phyloP scores from a whole-genome alignment of 202 grass and related monocot genomes.

The Miscanthus sacchariflorus region DNA sequence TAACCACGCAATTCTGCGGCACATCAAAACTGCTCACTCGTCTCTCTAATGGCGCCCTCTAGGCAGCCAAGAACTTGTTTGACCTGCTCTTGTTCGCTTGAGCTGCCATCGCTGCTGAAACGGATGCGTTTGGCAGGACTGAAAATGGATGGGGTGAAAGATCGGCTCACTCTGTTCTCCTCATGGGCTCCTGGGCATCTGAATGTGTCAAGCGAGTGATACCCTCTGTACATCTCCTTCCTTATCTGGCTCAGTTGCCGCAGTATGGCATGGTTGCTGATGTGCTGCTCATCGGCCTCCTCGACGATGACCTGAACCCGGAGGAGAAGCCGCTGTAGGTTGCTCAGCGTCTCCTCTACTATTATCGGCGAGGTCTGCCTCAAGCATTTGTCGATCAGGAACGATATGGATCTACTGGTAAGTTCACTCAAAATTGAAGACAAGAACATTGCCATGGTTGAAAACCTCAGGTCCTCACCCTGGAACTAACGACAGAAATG shows the following conservation, averaged over 20 bases:
- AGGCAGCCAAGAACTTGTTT: neutral
- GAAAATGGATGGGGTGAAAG: neutral
- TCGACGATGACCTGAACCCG: neutral
- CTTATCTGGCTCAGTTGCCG: neutral
- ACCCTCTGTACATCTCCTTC: neutral
- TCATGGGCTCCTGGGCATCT: neutral
- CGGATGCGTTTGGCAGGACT: constrained; percentile 27
- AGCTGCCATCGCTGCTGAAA: neutral
- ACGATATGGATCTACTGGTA: too few species aligned
- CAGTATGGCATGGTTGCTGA: constrained; percentile 18
- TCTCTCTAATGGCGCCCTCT: neutral
- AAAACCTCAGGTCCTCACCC: neutral
- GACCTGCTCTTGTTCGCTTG: too few species aligned
- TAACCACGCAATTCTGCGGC: too few species aligned
- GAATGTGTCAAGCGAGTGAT: neutral
- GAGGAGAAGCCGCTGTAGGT: neutral
- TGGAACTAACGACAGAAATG: neutral
- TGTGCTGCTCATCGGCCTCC: neutral
- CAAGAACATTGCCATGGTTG: neutral
- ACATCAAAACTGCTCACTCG: neutral
- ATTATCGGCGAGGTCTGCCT: neutral
- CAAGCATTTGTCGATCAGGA: too few species aligned
- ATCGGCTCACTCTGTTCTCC: neutral
- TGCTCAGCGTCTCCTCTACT: neutral
- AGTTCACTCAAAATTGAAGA: neutral